Evolutionary conservation across 208 protist species (phyloP).

Genomic region (Acanthamoeba lenticulata): DNA sequence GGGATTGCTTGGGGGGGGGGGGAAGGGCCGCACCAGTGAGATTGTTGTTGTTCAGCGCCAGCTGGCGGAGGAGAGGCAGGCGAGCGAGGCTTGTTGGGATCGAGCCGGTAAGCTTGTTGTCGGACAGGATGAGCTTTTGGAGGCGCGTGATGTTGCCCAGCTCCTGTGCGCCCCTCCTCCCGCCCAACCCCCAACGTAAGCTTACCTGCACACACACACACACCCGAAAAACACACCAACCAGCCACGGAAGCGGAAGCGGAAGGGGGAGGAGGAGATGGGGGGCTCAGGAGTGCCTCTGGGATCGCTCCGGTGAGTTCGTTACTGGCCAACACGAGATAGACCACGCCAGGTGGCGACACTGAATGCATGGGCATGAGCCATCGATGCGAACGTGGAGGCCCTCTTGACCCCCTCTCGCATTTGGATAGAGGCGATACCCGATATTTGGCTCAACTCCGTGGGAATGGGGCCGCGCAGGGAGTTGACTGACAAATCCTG

Average conservation of each 20-base stretch:
- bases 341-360: neutral
- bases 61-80: neutral
- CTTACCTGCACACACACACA: no score
- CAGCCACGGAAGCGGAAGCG: neutral
- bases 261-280: neutral
- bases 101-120: conserved; percentile 5
- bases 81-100: neutral
- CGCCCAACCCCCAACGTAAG: no score
- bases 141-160: neutral
- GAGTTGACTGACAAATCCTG: neutral
- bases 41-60: neutral
- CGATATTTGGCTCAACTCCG: neutral
- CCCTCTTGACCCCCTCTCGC: no score
- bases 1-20: no score
- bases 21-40: neutral
- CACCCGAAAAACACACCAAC: no score
- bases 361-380: neutral
- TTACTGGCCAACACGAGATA: neutral
- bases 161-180: neutral
- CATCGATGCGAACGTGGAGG: no score
- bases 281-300: neutral
- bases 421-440: neutral
- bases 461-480: neutral
- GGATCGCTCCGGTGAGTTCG: neutral
- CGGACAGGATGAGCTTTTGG: conserved; percentile 3